Conservation (phyloP, 306 rosid genomes). For the Ochetophila trinervis region DNA sequence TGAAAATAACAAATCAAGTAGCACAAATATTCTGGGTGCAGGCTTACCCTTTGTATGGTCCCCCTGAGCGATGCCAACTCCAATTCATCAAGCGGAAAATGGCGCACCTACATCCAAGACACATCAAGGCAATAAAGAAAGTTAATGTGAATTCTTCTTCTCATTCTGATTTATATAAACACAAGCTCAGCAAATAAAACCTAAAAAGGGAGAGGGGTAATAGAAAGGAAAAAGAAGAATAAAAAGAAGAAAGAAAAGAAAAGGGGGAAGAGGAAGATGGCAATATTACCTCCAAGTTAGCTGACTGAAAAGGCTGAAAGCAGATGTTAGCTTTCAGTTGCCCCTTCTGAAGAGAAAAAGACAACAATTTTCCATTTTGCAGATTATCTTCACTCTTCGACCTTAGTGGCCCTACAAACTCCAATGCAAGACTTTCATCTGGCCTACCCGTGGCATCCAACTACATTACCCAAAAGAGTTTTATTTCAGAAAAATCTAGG, state of each 20-base stretch:
- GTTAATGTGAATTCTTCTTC: background rate
- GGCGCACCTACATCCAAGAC: conserved; percentile 49
- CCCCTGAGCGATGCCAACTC: conserved; percentile 93
- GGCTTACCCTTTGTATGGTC: conserved; percentile 76
- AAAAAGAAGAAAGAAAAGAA: conserved; percentile 18
- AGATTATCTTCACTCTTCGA: conserved; percentile 48
- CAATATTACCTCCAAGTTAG: conserved; percentile 76
- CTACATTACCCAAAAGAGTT: conserved; percentile 43
- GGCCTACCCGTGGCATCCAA: conserved; percentile 87
- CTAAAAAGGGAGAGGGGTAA: conserved; percentile 2
- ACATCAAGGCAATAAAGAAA: conserved; percentile 1
- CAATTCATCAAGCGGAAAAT: conserved; percentile 85
- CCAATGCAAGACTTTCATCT: conserved; percentile 80
- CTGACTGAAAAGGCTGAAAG: conserved; percentile 69
- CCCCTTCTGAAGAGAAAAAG: conserved; percentile 78
- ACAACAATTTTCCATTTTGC: conserved; percentile 51
- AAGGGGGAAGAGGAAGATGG: background rate
- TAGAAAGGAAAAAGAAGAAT: conserved; percentile 17
- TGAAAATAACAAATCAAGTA: conserved; percentile 19
- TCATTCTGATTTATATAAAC: background rate
- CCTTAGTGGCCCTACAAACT: conserved; percentile 70
- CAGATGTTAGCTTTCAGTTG: conserved; percentile 61
- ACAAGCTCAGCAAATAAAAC: background rate
- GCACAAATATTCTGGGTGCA: conserved; percentile 10
- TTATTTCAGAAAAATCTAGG: conserved; percentile 20